Conservation (phyloP, 345 rosid genomes). For the Laguncularia racemosa region DNA sequence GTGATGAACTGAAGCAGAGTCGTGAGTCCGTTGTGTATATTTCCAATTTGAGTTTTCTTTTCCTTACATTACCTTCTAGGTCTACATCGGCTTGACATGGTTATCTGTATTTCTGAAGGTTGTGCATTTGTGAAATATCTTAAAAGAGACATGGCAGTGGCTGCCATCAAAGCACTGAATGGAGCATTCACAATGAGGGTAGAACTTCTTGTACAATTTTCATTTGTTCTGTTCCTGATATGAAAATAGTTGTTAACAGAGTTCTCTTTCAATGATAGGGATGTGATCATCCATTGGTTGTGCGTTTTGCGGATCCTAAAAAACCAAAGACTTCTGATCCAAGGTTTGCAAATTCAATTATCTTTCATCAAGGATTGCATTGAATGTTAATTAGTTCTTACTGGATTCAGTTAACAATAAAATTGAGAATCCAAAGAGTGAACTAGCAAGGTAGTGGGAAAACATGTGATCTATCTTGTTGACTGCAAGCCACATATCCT, state of each 20-base stretch:
- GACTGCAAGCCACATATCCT: too few species aligned
- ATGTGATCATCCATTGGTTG: slow-evolving; percentile 70
- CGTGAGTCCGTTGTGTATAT: slow-evolving; percentile 46
- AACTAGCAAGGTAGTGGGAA: too few species aligned
- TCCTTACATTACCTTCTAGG: not conserved
- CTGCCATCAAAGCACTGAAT: slow-evolving; percentile 70
- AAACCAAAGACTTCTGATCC: slow-evolving; percentile 56
- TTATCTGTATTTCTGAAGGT: slow-evolving; percentile 34
- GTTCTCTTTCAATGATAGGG: slow-evolving; percentile 39
- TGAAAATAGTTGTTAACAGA: slow-evolving; percentile 5
- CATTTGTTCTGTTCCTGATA: slow-evolving; percentile 8
- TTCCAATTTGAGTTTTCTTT: not conserved
- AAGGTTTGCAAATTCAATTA: slow-evolving; percentile 38
- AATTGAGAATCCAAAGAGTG: not conserved
- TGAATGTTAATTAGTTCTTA: not conserved
- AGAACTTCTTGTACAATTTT: slow-evolving; percentile 12
- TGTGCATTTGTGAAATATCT: slow-evolving; percentile 73
- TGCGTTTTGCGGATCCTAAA: slow-evolving; percentile 79
- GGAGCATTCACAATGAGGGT: slow-evolving; percentile 75
- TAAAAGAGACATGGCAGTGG: slow-evolving; percentile 72
- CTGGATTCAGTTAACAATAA: too few species aligned
- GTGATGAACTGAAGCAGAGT: slow-evolving; percentile 56
- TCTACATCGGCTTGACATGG: not conserved
- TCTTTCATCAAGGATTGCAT: not conserved
- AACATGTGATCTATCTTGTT: too few species aligned